Evolutionary conservation across 257 asterid species (phyloP), one percentile per base, ranked within the genome.

Genomic region (Penstemon barbatus): DNA sequence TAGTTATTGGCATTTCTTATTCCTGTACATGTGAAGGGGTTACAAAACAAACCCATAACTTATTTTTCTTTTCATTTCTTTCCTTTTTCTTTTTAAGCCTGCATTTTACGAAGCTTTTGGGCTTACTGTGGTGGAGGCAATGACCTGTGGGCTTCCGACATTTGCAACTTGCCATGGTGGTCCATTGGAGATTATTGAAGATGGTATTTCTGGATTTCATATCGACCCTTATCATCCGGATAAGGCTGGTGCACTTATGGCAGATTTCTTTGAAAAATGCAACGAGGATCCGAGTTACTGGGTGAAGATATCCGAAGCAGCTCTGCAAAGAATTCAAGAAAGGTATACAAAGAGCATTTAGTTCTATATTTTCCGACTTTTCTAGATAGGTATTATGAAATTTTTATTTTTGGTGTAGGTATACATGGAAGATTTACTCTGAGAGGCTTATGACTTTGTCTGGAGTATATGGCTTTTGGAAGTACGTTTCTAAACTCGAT

Each of bases 61-160:
- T 10, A 15, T 15, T 15, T 15, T 15, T 15, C 25, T 40, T 60
- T 4, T 51, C 4, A 19, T 37, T 43, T 0, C 6, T 5, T 18
- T 40, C 59, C 6, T 2, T 8, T 39, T 69, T 46, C 60, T 54
- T 15, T 52, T 71, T 10, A 62, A 91, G 99, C 99, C 99, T 71
- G 99, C 99, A 12, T 75, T 91, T 66, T 94, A 89, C 58, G 99
- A 94, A 82, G 99, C 99, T 13, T 94, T 94, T 75, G 99, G 99
- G 55, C 95, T 94, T 9, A 94, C 98, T 4, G 98, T 94, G 60
- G 93, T 94, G 63, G 99, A 94, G 82, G 96, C 99, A 39, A 94
- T 94, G 99, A 81, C 86, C 0, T 89, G 96, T 71, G 99, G 97
- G 7, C 96, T 94, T 71, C 98, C 99, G 10, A 81, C 97, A 10